Evolutionary conservation across 2,329 filamentous ascomycete genomes (phyloP).

Genomic region (Elsinoe arachidis): DNA sequence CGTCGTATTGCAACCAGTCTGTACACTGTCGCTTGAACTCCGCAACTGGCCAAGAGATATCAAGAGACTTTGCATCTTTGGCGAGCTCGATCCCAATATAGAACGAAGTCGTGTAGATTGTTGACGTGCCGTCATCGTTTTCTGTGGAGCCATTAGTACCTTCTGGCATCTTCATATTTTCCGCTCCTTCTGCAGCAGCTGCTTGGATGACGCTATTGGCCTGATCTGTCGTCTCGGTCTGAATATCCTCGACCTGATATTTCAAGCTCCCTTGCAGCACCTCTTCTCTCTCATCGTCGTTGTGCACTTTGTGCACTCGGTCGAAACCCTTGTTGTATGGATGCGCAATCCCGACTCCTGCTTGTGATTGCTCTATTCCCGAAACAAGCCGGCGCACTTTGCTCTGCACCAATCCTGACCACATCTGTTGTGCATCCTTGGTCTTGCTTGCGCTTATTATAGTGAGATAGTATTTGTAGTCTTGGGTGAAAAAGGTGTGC

Average conservation of each 20-base stretch:
- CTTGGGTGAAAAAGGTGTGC: slow-evolving; percentile 86
- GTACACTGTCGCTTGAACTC: slow-evolving; percentile 80
- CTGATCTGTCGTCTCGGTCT: slow-evolving; percentile 45
- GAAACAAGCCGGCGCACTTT: slow-evolving; percentile 81
- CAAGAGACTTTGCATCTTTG: slow-evolving; percentile 59
- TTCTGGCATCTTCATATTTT: slow-evolving; percentile 31
- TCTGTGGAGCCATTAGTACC: slow-evolving; percentile 28
- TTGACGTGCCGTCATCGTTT: slow-evolving; percentile 36
- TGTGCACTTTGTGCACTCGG: slow-evolving; percentile 62
- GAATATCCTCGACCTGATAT: slow-evolving; percentile 52
- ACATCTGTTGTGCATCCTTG: slow-evolving; percentile 75
- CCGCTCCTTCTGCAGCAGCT: slow-evolving; percentile 37
- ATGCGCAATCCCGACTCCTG: slow-evolving; percentile 69
- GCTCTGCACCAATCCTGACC: slow-evolving; percentile 89
- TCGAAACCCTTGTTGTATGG: slow-evolving; percentile 92
- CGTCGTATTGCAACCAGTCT: slow-evolving; percentile 65
- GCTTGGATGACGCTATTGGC: slow-evolving; percentile 42
- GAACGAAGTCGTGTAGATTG: slow-evolving; percentile 80
- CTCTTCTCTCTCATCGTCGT: slow-evolving; percentile 52
- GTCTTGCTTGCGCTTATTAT: slow-evolving; percentile 74
- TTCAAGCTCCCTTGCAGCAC: slow-evolving; percentile 54
- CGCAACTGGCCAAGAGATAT: slow-evolving; percentile 72
- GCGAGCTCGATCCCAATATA: slow-evolving; percentile 83
- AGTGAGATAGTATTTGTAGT: slow-evolving; percentile 92
- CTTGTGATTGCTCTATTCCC: slow-evolving; percentile 69